Evolutionary conservation across 2,329 filamentous ascomycete genomes (phyloP), one percentile per base, ranked within the genome.

Genomic region (Cercospora sp.): DNA sequence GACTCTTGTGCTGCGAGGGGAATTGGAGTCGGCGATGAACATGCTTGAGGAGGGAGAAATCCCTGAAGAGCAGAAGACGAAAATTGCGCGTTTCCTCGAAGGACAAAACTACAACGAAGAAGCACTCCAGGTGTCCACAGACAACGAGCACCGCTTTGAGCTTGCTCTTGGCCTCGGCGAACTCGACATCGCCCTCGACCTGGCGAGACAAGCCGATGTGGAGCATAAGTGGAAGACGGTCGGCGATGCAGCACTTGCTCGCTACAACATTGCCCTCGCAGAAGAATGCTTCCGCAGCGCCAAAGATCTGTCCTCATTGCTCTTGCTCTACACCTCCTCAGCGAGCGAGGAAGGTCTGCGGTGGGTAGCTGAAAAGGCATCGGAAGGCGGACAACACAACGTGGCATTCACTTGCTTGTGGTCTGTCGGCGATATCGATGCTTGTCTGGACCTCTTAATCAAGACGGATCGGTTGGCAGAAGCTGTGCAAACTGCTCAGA

Each of bases 181-280:
- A 71, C 87, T 98, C 13, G 87, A 94, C 48, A 91, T 94, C 76
- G 94, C 94, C 0, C 86, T 97, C 3, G 89, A 93, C 68, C 88
- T 98, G 61, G 94, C 95, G 6, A 87, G 89, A 48, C 86, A 91
- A 78, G 91, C 93, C 10, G 91, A 97, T 71, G 91, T 89, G 1
- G 95, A 98, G 79, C 94, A 98, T 82, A 97, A 97, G 82, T 99
- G 95, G 95, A 98, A 98, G 86, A 94, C 89, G 3, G 92, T 99
- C 4, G 95, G 95, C 68, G 95, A 99, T 75, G 91, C 94, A 1
- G 95, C 95, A 1, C 86, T 99, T 48, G 83, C 89, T 9, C 90
- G 84, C 1, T 99, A 94, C 95, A 90, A 99, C 75, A 86, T 99
- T 36, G 85, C 87, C 5, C 87, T 98, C 2, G 95, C 95, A 0